phyloP scores from a whole-genome alignment of 2,329 filamentous ascomycete genomes.

The Aphanoascus verrucosus region DNA sequence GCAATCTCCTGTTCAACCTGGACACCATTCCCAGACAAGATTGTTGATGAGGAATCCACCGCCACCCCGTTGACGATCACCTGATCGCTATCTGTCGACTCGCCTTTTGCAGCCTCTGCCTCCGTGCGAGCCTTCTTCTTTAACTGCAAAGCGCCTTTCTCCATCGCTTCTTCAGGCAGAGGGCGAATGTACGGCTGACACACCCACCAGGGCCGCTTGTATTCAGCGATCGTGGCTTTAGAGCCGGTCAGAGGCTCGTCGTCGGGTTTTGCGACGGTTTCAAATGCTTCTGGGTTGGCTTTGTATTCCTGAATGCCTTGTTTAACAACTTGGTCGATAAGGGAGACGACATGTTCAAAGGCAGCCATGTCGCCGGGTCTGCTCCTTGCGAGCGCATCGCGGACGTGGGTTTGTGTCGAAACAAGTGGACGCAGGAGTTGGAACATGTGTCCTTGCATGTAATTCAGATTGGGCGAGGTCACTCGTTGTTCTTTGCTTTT shows the following conservation, averaged over 20 bases:
- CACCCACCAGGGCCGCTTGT: conserved; percentile 78
- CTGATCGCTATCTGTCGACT: neutral
- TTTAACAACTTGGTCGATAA: conserved; percentile 67
- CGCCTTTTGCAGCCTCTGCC: neutral
- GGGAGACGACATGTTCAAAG: conserved; percentile 63
- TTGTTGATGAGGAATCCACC: neutral
- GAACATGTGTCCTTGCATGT: conserved; percentile 88
- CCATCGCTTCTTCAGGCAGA: conserved; percentile 74
- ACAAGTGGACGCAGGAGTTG: conserved; percentile 78
- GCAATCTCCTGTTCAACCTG: conserved; percentile 1
- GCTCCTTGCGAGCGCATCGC: conserved; percentile 67
- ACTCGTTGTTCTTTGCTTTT: conserved; percentile 34
- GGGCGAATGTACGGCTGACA: conserved; percentile 80
- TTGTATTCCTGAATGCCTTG: conserved; percentile 60
- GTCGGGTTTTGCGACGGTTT: conserved; percentile 25
- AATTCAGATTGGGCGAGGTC: conserved; percentile 56
- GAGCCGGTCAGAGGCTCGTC: conserved; percentile 33
- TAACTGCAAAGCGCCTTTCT: conserved; percentile 63
- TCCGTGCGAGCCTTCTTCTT: conserved; percentile 52
- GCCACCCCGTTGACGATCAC: neutral
- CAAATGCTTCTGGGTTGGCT: conserved; percentile 30
- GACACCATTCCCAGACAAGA: neutral
- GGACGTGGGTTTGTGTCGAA: conserved; percentile 65
- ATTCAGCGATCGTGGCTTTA: conserved; percentile 55
- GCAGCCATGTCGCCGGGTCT: conserved; percentile 60